Percentiles rank a stretch among this genome's conserved stretches.
Conservation (phyloP, 2,329 filamentous ascomycete species). For the Sarocladium strictum region DNA sequence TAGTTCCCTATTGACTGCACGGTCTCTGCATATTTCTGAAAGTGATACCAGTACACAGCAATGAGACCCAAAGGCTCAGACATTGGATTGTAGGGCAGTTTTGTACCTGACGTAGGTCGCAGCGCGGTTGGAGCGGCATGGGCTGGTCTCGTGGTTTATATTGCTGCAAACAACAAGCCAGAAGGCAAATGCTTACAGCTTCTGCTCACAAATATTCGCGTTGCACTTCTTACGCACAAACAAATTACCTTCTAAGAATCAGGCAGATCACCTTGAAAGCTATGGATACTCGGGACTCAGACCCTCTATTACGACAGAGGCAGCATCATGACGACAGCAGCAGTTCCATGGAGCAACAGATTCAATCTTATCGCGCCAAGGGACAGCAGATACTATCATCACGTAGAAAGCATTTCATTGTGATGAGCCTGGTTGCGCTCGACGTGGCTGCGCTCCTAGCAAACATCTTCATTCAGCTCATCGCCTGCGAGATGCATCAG, state of each 20-base stretch:
- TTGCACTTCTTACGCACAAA: neutral
- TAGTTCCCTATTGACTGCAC: too few relatives aligned
- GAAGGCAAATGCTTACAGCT: too few relatives aligned
- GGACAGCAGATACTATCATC: conserved; percentile 24
- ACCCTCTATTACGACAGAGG: neutral
- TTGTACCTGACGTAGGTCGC: neutral
- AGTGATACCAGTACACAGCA: too few relatives aligned
- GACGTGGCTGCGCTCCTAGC: conserved; percentile 39
- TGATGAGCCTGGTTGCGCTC: conserved; percentile 37
- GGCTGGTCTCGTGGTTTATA: too few relatives aligned
- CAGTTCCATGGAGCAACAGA: neutral
- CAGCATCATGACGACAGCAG: neutral
- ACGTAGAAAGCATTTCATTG: conserved; percentile 37
- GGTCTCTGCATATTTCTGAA: too few relatives aligned
- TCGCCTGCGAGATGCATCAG: conserved; percentile 40
- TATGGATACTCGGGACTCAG: neutral
- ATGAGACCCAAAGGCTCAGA: too few relatives aligned
- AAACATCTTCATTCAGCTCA: conserved; percentile 42
- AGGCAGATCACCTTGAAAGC: too few relatives aligned
- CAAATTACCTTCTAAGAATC: neutral
- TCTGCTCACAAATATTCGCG: too few relatives aligned
- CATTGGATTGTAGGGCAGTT: too few relatives aligned
- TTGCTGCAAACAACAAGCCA: too few relatives aligned
- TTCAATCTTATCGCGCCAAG: conserved; percentile 3
- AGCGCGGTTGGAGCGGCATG: neutral